Base-by-base conservation (phyloP, 768 basidiomycete genomes). In the Cyathus striatus region DNA sequence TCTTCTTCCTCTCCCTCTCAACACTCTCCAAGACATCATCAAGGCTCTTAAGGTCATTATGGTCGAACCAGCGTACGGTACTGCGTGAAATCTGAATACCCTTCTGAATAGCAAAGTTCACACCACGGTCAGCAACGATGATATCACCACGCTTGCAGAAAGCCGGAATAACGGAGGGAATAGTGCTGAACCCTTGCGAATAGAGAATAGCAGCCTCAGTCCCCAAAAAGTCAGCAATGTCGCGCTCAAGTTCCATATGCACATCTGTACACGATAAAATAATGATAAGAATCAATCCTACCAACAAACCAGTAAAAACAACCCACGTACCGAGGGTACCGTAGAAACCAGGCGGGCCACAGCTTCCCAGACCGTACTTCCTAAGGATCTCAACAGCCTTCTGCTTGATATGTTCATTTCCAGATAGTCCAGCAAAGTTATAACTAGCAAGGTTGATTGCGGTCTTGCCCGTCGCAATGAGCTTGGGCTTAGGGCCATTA, bases 131-230 rank as follows among this genome's bases (percentile, higher is more conserved):
- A 3, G 92, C 93, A n/a, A 99, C 89, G 55, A 99, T 94, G 56
- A 99, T 81, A 56, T 99, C 95, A 2, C 93, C 94, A 48, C 95
- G 82, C 61, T 99, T 98, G 73, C 88, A 90, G 65, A 98, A 99
- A 1, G 96, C 90, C 0, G 96, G 91, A 46, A 98, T 96, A 55
- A 94, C 91, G 13, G 92, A 95, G 3, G 89, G 82, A 49, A 91
- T 81, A 43, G 92, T 91, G 6, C 90, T 81, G 62, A 95, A 97
- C 10, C 83, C 86, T 66, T 98, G 95, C 1, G 93, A 86, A 61
- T 97, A 98, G 47, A 97, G 75, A 58, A 99, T 98, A 14, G 87
- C 69, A 3, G 84, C 72, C 59, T 97, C 92, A 2, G 89, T 82
- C 7, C 90, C 90, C 37, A 99, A 69, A 62, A 97, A 98, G 37